Conservation (phyloP, 768 basidiomycete genomes). For the Boletales sp. region DNA sequence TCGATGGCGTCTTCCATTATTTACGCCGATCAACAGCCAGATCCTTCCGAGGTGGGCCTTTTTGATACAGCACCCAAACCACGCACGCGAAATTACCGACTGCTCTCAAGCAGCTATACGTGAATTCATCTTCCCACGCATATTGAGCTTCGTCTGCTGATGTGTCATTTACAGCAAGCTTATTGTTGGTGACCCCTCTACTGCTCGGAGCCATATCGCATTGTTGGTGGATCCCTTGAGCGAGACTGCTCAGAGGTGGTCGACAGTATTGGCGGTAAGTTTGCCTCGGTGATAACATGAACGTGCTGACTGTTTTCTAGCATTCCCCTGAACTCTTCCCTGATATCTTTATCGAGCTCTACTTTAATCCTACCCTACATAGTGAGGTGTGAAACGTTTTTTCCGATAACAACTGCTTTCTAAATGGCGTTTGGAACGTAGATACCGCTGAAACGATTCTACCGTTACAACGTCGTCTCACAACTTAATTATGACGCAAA, state of each 20-base stretch:
- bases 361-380: conserved; percentile 68
- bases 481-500: conserved; percentile 58
- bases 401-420: neutral
- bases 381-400: conserved; percentile 53
- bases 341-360: conserved; percentile 67
- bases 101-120: conserved; percentile 63
- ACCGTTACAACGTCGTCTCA: conserved; percentile 68
- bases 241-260: conserved; percentile 83
- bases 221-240: conserved; percentile 83
- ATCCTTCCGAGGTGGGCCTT: conserved; percentile 67
- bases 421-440: conserved; percentile 26
- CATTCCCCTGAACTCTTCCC: conserved; percentile 44
- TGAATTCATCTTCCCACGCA: conserved; percentile 34
- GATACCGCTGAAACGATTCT: conserved; percentile 92
- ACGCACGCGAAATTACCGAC: conserved; percentile 56
- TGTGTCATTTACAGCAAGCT: conserved; percentile 49
- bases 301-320: conserved; percentile 8
- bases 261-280: conserved; percentile 68
- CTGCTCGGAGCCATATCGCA: conserved; percentile 66
- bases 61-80: conserved; percentile 63
- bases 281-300: neutral
- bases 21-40: conserved; percentile 64
- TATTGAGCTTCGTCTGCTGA: neutral
- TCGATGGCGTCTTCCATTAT: conserved; percentile 70
- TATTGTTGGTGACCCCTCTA: conserved; percentile 60